Conservation (phyloP, 1,139 yeast species). For the Protomyces arabidopsidicola region DNA sequence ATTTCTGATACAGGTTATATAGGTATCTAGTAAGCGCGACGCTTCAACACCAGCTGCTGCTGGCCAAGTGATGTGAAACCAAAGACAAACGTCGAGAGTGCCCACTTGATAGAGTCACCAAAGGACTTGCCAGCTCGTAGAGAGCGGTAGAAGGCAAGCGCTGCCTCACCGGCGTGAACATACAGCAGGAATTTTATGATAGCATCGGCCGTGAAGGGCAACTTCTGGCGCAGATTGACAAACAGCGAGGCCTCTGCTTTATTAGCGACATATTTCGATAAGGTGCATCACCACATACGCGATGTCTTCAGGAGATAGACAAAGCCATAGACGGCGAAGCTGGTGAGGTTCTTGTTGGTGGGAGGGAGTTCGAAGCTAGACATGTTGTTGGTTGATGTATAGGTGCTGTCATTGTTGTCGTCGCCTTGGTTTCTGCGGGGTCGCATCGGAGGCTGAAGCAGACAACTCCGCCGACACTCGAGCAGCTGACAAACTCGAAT, state of each 20-base stretch:
- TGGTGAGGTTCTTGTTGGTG: background rate
- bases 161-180: conserved; percentile 12
- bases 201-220: conserved; percentile 5
- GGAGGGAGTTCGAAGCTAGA: background rate
- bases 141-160: conserved; percentile 7
- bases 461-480: background rate
- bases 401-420: background rate
- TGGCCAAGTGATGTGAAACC: conserved; percentile 12
- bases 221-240: conserved; percentile 6
- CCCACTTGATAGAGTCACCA: conserved; percentile 11
- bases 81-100: conserved; percentile 7
- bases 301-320: background rate
- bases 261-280: background rate
- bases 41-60: conserved; percentile 11
- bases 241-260: background rate
- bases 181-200: conserved; percentile 7
- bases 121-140: conserved; percentile 4
- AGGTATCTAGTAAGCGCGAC: background rate
- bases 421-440: background rate
- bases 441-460: background rate
- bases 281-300: background rate
- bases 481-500: no score
- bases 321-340: background rate
- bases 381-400: background rate
- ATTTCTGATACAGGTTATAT: background rate